Base-by-base conservation (phyloP, 805 yeast species). In the Peterozyma xylosa region DNA sequence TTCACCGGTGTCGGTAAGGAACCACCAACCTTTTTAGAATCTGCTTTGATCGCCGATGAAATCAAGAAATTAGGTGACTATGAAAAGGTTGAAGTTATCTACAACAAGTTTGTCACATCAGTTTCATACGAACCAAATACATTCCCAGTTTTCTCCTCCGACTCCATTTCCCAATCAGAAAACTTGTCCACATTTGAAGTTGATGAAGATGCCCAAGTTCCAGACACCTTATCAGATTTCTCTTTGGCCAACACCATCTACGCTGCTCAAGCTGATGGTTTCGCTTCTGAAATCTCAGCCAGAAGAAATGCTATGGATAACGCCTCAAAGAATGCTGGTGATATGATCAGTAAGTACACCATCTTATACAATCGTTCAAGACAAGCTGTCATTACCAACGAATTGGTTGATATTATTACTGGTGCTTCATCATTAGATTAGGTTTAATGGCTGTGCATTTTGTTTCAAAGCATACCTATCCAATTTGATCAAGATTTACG, bases 291-390 rank as follows among this genome's bases (percentile, higher is more conserved):
- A 77, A 78, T 90, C 55, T 84, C 95, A 53, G 96, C 99, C 49
- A 90, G 99, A 82, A 90, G 99, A 82, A 91, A 88, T 67, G 98
- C 99, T 57, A 91, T 91, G 99, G 99, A 91, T 73, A 93, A 93
- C 64, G 99, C 99, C 51, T 89, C 97, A 57, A 91, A 93, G 93
- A 91, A 91, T 67, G 99, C 99, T 52, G 96, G 96, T 73, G 99
- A 93, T 61, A 93, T 93, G 98, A 93, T 93, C 66, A 81, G 78
- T 73, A 84, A 79, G 65, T 91, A 86, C 85, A 85, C 98, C 56
- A 93, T 93, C 69, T 82, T 93, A 71, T 93, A 93, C 76, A 93
- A 93, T 90, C 91, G 99, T 81, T 85, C 97, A 63, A 88, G 97
- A 78, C 99, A 93, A 80, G 96, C 97, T 56, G 96, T 90, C 64